Evolutionary conservation across 2,329 filamentous ascomycete genomes (phyloP).

Genomic region (Teratosphaeria epicoccoides): DNA sequence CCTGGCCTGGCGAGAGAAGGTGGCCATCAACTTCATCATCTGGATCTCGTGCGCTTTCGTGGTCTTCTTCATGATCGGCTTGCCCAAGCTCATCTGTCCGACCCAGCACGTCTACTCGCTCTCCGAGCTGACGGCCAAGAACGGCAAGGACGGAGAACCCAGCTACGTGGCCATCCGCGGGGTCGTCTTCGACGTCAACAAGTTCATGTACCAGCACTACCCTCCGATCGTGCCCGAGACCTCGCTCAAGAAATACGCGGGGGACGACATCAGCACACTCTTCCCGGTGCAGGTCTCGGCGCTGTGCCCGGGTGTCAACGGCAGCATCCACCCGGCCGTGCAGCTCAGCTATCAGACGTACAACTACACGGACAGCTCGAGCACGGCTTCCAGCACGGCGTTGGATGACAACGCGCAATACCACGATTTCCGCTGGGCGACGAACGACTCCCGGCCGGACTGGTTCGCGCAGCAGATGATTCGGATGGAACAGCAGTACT

Average conservation of each 20-base stretch:
- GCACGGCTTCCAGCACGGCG: constrained; percentile 39
- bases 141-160: constrained; percentile 56
- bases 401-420: constrained; percentile 67
- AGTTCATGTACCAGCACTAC: constrained; percentile 68
- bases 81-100: constrained; percentile 82
- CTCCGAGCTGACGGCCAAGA: constrained; percentile 59
- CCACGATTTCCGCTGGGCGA: constrained; percentile 84
- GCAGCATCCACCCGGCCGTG: constrained; percentile 59
- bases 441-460: constrained; percentile 70
- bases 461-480: constrained; percentile 90
- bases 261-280: constrained; percentile 71
- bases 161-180: constrained; percentile 78
- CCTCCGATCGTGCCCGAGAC: constrained; percentile 51
- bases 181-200: constrained; percentile 71
- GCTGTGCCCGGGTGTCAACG: constrained; percentile 68
- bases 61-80: constrained; percentile 80
- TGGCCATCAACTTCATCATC: constrained; percentile 96
- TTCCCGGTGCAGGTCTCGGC: constrained; percentile 94
- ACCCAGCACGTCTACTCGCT: constrained; percentile 79
- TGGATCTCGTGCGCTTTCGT: constrained; percentile 73
- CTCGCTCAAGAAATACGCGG: constrained; percentile 68
- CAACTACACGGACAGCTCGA: constrained; percentile 61
- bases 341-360: constrained; percentile 70
- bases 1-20: constrained; percentile 88
- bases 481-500: constrained; percentile 64